These are phyloP conservation scores for Rhodotorula kratochvilovae DNA, from an alignment of 768 basidiomycete species.

Conservation along the genomic window DNA sequence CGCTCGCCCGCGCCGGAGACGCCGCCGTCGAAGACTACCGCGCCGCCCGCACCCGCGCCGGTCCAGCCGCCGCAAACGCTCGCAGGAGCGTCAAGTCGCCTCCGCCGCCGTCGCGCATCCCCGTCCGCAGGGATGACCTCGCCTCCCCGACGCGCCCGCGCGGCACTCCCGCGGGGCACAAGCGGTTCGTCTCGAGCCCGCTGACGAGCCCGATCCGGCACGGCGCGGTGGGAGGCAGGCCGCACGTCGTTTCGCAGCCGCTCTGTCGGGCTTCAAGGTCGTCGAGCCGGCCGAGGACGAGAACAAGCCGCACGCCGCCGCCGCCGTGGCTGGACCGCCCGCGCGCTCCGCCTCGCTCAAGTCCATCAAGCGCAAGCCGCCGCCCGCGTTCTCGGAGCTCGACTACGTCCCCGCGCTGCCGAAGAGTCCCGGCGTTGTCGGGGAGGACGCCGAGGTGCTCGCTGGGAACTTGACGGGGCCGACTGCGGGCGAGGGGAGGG, in stretches of 20 bases:
- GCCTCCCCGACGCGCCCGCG: not conserved
- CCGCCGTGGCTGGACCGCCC: too few relatives aligned
- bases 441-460: not conserved
- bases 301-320: not conserved
- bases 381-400: not conserved
- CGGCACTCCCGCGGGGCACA: not conserved
- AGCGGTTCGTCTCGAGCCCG: constrained; percentile 3
- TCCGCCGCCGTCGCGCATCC: not conserved
- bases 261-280: not conserved
- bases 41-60: not conserved
- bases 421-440: not conserved
- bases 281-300: not conserved
- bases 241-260: constrained; percentile 7
- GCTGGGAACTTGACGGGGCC: not conserved
- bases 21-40: not conserved
- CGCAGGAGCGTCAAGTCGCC: not conserved
- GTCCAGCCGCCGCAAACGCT: not conserved
- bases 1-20: not conserved
- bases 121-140: not conserved
- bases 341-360: not conserved
- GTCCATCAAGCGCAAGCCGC: constrained; percentile 16
- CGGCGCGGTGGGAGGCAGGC: not conserved
- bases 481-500: too few relatives aligned
- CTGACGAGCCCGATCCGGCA: not conserved
- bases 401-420: not conserved